These are phyloP conservation scores for Fusarium verrucosum DNA, from an alignment of 2,329 filamentous ascomycete species.

Conservation along the genomic window DNA sequence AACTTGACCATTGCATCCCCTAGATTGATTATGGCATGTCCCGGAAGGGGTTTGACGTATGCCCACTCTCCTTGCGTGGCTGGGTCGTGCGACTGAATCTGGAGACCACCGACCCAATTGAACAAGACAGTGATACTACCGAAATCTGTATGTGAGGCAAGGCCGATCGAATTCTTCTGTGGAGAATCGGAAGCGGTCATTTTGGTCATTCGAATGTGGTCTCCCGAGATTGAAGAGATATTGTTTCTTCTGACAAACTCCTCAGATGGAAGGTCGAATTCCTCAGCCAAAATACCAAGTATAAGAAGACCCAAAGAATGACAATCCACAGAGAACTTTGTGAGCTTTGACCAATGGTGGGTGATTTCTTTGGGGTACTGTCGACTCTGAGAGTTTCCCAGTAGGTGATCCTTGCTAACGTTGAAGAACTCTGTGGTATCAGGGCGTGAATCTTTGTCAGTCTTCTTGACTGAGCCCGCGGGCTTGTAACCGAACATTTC, in stretches of 20 bases:
- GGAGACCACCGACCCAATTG: background rate
- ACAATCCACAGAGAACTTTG: rapidly evolving
- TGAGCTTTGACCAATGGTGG: rapidly evolving
- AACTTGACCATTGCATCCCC: slow-evolving; percentile 1
- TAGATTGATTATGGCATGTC: background rate
- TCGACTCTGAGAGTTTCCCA: rapidly evolving
- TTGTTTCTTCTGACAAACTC: background rate
- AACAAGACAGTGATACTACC: background rate
- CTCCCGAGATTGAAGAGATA: background rate
- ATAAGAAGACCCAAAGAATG: background rate
- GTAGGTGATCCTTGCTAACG: background rate
- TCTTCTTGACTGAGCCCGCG: background rate
- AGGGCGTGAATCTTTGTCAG: background rate
- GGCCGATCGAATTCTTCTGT: background rate
- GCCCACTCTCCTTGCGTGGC: background rate
- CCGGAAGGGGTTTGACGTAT: background rate
- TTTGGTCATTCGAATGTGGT: background rate
- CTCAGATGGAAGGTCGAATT: background rate
- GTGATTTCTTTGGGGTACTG: background rate
- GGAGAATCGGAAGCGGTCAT: background rate
- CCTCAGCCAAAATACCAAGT: background rate
- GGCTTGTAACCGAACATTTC: slow-evolving; percentile 1
- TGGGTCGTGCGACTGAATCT: background rate
- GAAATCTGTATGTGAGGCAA: background rate
- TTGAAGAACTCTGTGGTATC: background rate